Percentiles rank a stretch among this genome's conserved stretches.
Conservation (phyloP, 345 rosid genomes). For the Conringia planisiliqua region DNA sequence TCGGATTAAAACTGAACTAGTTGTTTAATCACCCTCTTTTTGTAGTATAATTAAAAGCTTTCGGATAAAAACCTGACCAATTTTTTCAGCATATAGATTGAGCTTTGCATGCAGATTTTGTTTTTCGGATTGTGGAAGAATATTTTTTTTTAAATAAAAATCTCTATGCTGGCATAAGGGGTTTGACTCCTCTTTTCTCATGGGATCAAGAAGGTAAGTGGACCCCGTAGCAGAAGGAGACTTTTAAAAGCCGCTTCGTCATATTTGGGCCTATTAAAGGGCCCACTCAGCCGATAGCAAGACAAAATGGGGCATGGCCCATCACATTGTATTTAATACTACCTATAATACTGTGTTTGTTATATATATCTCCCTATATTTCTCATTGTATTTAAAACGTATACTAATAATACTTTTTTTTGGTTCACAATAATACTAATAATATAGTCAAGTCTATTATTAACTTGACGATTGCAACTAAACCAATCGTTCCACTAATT, state of each 20-base stretch:
- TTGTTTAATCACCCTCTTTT: not conserved
- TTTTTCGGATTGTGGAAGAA: too few relatives aligned
- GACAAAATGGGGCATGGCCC: not conserved
- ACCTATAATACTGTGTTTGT: not conserved
- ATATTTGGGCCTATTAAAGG: conserved; percentile 7
- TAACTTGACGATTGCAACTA: too few relatives aligned
- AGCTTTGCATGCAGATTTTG: not conserved
- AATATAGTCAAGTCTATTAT: too few relatives aligned
- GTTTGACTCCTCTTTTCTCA: not conserved
- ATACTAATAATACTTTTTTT: too few relatives aligned
- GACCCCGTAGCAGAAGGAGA: not conserved
- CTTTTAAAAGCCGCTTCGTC: not conserved
- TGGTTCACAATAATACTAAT: too few relatives aligned
- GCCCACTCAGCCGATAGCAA: not conserved
- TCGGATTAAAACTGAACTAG: not conserved
- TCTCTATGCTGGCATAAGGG: not conserved
- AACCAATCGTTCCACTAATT: too few relatives aligned
- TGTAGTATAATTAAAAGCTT: not conserved
- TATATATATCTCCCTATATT: not conserved
- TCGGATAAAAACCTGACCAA: not conserved
- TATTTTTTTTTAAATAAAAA: not conserved
- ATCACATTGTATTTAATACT: not conserved
- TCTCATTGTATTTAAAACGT: too few relatives aligned
- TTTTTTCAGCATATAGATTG: not conserved
- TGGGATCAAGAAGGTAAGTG: not conserved